phyloP scores from a whole-genome alignment of 345 rosid species.

The Eucalyptus marginata region DNA sequence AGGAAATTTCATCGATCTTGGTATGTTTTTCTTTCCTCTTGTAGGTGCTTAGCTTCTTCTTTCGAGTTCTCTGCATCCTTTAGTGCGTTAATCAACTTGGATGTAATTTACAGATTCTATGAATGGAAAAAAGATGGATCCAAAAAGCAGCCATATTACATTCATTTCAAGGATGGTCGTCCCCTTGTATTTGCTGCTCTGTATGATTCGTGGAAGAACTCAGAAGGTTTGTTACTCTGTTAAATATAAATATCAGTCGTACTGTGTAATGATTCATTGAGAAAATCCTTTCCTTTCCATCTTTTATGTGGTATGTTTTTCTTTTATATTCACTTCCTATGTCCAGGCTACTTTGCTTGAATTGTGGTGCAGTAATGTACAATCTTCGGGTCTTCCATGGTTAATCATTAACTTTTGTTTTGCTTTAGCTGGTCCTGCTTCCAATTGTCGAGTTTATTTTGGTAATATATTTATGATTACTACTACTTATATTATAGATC shows the following conservation, averaged over 20 bases:
- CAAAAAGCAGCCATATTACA: slow-evolving; percentile 78
- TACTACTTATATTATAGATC: too few species aligned
- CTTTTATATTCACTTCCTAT: not conserved
- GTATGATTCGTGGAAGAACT: slow-evolving; percentile 70
- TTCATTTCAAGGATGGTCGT: slow-evolving; percentile 76
- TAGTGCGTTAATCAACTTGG: not conserved
- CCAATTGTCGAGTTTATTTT: not conserved
- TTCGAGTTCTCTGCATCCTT: not conserved
- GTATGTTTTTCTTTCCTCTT: not conserved
- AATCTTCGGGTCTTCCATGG: not conserved
- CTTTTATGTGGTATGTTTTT: not conserved
- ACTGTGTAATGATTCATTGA: not conserved
- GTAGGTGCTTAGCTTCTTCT: not conserved
- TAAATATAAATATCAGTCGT: not conserved
- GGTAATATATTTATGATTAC: too few species aligned
- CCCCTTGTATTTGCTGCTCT: slow-evolving; percentile 92
- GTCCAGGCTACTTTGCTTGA: not conserved
- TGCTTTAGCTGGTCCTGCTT: not conserved
- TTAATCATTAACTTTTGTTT: not conserved
- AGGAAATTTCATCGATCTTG: not conserved
- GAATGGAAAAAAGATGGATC: slow-evolving; percentile 97
- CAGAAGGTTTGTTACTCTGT: slow-evolving; percentile 39
- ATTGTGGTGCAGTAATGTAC: not conserved
- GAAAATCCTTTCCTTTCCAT: not conserved
- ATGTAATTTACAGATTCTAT: slow-evolving; percentile 46